Base-by-base conservation (phyloP, 768 basidiomycete species). In the Boletus sensibilis region DNA sequence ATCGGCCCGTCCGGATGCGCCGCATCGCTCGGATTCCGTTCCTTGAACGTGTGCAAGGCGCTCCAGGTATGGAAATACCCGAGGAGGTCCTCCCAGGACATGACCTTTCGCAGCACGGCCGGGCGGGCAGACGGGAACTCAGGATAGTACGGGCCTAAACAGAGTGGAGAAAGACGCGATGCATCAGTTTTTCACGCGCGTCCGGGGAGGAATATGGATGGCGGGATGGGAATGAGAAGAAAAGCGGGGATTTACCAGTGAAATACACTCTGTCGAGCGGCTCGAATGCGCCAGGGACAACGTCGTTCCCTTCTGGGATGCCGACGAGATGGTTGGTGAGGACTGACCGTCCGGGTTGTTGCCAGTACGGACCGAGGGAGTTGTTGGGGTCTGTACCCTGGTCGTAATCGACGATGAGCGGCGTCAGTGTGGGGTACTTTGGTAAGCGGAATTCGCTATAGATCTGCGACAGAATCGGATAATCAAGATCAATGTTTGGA, bases 31-130 rank as follows among this genome's bases (percentile, higher is more conserved):
- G 88, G 87, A 64, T 84, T 78, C 12, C 64, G 64, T 59, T 88
- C 85, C 57, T 84, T 81, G 68, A 81, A 92, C 13, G 81, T 82
- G 57, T 88, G 83, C 47, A 90, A 71, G 2, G 88, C 74, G 62
- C 87, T 90, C 76, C 81, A 87, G 0, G 90, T 90, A 45, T 82
- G 76, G 20, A 93, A 74, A 66, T 92, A 93, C 2, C 75, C 79
- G 6, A 88, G 76, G 0, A 93, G 71, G 53, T 82, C 82, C 13
- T 79, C 76, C 88, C 87, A 89, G 0, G 81, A 79, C 78, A 87
- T 82, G 38, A 66, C 73, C 62, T 82, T 82, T 21, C 71, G 76
- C 73, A 93, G 73, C 56, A 88, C 75, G 48, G 85, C 75, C 55
- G 69, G 37, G 54, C 62, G 68, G 55, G 72, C 56, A 40, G 68